Evolutionary conservation across 192 early-diverging fungal genomes (phyloP).

Genomic region (Coemansia sp.): DNA sequence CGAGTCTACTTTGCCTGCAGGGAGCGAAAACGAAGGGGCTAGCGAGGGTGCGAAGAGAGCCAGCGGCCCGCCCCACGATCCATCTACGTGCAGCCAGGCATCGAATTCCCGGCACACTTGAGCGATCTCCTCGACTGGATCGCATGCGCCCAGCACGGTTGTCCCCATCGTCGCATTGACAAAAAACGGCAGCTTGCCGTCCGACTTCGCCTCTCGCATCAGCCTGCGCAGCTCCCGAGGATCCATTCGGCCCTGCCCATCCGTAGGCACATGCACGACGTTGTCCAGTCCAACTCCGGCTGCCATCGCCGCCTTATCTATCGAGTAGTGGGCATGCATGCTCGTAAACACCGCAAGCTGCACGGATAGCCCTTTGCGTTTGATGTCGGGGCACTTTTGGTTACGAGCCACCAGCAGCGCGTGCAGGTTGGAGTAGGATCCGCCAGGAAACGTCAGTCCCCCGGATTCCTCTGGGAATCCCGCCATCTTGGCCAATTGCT

Average conservation of each 20-base stretch:
- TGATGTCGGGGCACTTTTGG: constrained; percentile 57
- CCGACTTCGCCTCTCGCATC: constrained; percentile 38
- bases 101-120: constrained; percentile 58
- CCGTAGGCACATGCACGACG: constrained; percentile 65
- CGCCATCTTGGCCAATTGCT: constrained; percentile 27
- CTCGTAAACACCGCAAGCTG: constrained; percentile 68
- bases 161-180: constrained; percentile 83
- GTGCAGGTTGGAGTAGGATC: constrained; percentile 71
- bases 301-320: constrained; percentile 69
- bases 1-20: constrained; percentile 55
- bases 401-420: constrained; percentile 77
- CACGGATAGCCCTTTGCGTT: constrained; percentile 39
- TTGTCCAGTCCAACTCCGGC: constrained; percentile 69
- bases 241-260: constrained; percentile 62
- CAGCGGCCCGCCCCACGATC: constrained; percentile 72
- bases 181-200: constrained; percentile 68
- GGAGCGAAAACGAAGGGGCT: constrained; percentile 10
- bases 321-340: constrained; percentile 68
- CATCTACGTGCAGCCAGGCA: constrained; percentile 78
- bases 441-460: constrained; percentile 72
- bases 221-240: constrained; percentile 53
- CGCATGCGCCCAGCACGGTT: constrained; percentile 80
- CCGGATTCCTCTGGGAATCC: constrained; percentile 39
- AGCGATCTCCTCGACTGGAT: constrained; percentile 62
- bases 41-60: constrained; percentile 59